A percentile compares a stretch with the other conserved stretches of the same genome.
These are phyloP conservation scores for Lactarius psammicola DNA, from an alignment of 768 basidiomycete species.

Conservation along the genomic window DNA sequence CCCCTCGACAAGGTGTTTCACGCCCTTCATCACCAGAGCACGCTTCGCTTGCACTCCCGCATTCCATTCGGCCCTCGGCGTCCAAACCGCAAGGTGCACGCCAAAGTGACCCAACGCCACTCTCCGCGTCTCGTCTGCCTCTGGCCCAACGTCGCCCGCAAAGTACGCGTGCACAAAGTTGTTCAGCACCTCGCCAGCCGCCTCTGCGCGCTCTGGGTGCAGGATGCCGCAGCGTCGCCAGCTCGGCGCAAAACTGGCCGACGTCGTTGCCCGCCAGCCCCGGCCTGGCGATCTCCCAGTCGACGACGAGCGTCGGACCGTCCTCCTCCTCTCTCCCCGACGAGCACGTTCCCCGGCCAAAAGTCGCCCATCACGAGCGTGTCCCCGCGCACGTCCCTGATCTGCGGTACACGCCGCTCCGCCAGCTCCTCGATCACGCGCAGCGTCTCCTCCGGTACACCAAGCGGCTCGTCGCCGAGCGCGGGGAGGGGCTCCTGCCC, in stretches of 20 bases:
- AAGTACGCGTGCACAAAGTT: conserved; percentile 51
- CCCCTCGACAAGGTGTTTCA: conserved; percentile 40
- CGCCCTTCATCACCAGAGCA: conserved; percentile 50
- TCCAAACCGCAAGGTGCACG: conserved; percentile 52
- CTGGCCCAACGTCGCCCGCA: conserved; percentile 28
- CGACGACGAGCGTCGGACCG: conserved; percentile 45
- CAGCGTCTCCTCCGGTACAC: conserved; percentile 40
- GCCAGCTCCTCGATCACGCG: conserved; percentile 37
- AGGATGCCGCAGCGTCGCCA: conserved; percentile 52
- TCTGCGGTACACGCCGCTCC: conserved; percentile 34
- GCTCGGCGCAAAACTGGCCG: conserved; percentile 64
- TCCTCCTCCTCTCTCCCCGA: conserved; percentile 39
- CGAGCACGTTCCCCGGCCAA: conserved; percentile 68
- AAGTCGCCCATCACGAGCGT: conserved; percentile 61
- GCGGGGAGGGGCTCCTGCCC: conserved; percentile 11
- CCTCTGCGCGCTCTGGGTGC: conserved; percentile 40
- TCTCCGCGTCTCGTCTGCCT: conserved; percentile 36
- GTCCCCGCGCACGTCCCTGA: conserved; percentile 35
- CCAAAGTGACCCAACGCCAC: conserved; percentile 50
- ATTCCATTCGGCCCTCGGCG: conserved; percentile 53
- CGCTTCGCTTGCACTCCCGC: conserved; percentile 44
- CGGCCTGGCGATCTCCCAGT: conserved; percentile 63
- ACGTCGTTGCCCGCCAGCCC: conserved; percentile 59
- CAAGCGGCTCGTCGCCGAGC: conserved; percentile 44
- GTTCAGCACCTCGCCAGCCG: conserved; percentile 39